A percentile compares a stretch with the other conserved stretches of the same genome.
phyloP scores from a whole-genome alignment of 2,329 filamentous ascomycete genomes.

The Microcyclosporella mali region DNA sequence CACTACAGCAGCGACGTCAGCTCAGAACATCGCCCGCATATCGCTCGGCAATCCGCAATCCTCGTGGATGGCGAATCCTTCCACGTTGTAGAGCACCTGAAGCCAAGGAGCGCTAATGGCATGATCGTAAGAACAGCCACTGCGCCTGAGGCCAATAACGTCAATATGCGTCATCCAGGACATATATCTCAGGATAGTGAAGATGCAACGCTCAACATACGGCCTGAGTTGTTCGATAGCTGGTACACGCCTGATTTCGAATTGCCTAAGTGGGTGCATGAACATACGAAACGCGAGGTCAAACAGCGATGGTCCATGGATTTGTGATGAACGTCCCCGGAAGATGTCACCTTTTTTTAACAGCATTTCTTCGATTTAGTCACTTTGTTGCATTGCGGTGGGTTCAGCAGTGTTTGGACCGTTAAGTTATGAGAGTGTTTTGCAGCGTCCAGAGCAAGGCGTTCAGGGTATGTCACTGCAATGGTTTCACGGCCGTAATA shows the following conservation, averaged over 20 bases:
- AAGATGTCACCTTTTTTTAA: too few relatives aligned
- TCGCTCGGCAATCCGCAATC: conserved; percentile 4
- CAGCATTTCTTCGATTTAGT: too few relatives aligned
- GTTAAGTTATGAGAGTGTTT: too few relatives aligned
- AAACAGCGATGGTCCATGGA: conserved; percentile 31
- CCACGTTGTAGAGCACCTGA: conserved; percentile 1
- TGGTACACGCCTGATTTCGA: conserved; percentile 27
- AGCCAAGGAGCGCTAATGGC: conserved; percentile 3
- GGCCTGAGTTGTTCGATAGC: conserved; percentile 31
- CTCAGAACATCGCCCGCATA: conserved; percentile 1
- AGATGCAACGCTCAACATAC: conserved; percentile 10
- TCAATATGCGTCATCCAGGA: not conserved
- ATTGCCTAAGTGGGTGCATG: conserved; percentile 22
- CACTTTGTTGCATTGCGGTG: too few relatives aligned
- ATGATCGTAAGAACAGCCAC: conserved; percentile 7
- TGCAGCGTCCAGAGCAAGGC: too few relatives aligned
- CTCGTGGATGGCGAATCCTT: conserved; percentile 4
- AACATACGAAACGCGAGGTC: conserved; percentile 33
- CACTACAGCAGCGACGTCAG: conserved; percentile 9
- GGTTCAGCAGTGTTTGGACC: too few relatives aligned
- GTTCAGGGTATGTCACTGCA: too few relatives aligned
- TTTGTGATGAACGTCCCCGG: not conserved
- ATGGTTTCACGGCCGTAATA: too few relatives aligned
- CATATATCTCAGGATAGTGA: conserved; percentile 16
- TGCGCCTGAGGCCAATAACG: not conserved